Base-by-base conservation (phyloP, 2,329 filamentous ascomycete genomes). In the Lasiodiplodia gonubiensis region DNA sequence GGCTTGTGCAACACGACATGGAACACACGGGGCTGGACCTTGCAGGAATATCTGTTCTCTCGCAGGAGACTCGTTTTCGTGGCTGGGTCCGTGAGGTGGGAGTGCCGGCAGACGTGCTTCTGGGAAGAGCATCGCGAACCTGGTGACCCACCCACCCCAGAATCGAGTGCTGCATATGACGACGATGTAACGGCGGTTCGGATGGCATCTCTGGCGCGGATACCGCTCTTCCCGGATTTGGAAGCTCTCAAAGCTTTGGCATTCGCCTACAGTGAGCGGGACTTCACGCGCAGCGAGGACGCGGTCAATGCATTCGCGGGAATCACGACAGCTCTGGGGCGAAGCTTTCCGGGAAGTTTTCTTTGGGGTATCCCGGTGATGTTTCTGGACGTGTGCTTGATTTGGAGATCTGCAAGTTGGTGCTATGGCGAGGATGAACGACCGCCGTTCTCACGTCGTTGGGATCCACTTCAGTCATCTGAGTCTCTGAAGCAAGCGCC, bases 21-120 rank as follows among this genome's bases (percentile, higher is more conserved):
- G 37, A 18, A 59, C 12, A 46, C 12, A 3, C 30, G 61, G 18
- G 64, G 54, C 14, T 67, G 55, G 53, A 67, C 57, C 8, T 64
- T 64, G 8, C 61, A 64, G 27, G 61, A 64, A 8, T 64, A 52
- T 18, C n/a, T 64, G 2, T 64, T 64, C 30, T 52, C 61, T 11
- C 37, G 51, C 18, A 27, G 61, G 3, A 37, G 18, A 2, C 61
- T 64, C 16, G 30, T 64, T 3, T 64, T 64, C 30, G 16, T 46
- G 14, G 71, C n/a, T 5, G 30, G 25, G 4, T 37, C 53, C 4
- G 53, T 57, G 16, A 11, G 53, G 3, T 57, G 53, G 53, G 53
- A 57, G 10, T 57, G 53, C n/a, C 4, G 53, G 21, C 5, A 57
- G 33, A 14, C 11, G 1, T 57, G 53, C 14, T 39, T 57, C 21